A percentile compares a stretch with the other conserved stretches of the same genome.
These are phyloP conservation scores for Aurantiochytrium sp. DNA, from an alignment of 108 stramenopile species.

Conservation along the genomic window DNA sequence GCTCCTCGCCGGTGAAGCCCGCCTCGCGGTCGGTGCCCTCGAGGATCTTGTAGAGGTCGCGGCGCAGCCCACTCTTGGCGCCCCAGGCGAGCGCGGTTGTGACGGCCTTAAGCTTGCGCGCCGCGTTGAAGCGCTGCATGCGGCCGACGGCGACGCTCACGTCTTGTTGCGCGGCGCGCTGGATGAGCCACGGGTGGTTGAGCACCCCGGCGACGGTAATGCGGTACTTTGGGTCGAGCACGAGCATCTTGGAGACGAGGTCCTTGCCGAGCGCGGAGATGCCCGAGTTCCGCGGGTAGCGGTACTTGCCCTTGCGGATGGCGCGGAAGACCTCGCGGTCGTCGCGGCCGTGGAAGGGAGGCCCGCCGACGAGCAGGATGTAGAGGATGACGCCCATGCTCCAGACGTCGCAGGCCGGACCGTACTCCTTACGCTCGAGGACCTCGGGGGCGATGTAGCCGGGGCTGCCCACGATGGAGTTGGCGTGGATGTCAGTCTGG, in stretches of 20 bases:
- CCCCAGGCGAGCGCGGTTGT: not conserved
- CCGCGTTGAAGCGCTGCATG: not conserved
- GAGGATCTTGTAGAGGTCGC: constrained; percentile 17
- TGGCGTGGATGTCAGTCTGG: not conserved
- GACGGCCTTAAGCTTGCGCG: not conserved
- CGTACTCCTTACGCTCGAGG: not conserved
- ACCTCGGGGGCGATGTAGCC: constrained; percentile 39
- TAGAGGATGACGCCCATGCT: constrained; percentile 35
- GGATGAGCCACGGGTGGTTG: constrained; percentile 34
- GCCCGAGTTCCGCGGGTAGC: constrained; percentile 41
- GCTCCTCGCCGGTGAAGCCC: not conserved
- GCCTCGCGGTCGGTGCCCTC: not conserved
- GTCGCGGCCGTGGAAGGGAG: not conserved
- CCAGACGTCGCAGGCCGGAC: constrained; percentile 27
- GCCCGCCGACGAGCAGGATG: constrained; percentile 32
- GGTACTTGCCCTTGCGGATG: constrained; percentile 29
- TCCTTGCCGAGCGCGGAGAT: constrained; percentile 51
- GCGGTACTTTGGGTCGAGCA: constrained; percentile 46
- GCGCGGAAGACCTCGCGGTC: not conserved
- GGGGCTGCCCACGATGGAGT: constrained; percentile 20
- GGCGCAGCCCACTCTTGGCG: not conserved
- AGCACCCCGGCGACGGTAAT: constrained; percentile 53
- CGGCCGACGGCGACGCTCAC: not conserved
- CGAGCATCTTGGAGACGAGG: constrained; percentile 47
- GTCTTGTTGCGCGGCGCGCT: not conserved